Conservation (phyloP, 345 rosid genomes). For the Ceriops tagal region DNA sequence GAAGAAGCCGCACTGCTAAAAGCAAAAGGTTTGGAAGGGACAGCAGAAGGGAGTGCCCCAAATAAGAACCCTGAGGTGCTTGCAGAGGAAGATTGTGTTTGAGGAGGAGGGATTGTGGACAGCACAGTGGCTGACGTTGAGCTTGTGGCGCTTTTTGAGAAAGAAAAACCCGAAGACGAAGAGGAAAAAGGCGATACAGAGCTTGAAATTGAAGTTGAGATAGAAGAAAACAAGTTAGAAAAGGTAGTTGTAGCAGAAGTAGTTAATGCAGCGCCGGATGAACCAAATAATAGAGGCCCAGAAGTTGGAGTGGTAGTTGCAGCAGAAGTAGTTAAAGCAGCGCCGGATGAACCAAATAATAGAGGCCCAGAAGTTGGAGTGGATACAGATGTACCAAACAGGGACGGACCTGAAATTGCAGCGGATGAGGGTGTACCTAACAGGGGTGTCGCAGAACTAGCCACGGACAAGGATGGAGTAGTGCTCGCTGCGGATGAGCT, state of each 20-base stretch:
- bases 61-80: slow-evolving; percentile 1
- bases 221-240: slow-evolving; percentile 18
- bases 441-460: slow-evolving; percentile 17
- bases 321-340: slow-evolving; percentile 24
- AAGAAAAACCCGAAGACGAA: slow-evolving; percentile 47
- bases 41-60: not conserved
- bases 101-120: slow-evolving; percentile 30
- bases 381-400: slow-evolving; percentile 19
- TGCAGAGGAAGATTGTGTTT: slow-evolving; percentile 17
- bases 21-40: not conserved
- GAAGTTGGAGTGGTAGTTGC: slow-evolving; percentile 4
- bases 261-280: slow-evolving; percentile 19
- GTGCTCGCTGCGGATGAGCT: slow-evolving; percentile 13
- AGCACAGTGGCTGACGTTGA: slow-evolving; percentile 23
- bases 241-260: slow-evolving; percentile 23
- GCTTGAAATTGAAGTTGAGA: slow-evolving; percentile 20
- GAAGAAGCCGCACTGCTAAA: slow-evolving; percentile 3
- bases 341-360: slow-evolving; percentile 10
- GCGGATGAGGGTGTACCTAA: slow-evolving; percentile 21
- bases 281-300: slow-evolving; percentile 5
- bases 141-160: slow-evolving; percentile 27
- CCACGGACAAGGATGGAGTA: slow-evolving; percentile 21
- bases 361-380: slow-evolving; percentile 8
- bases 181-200: slow-evolving; percentile 37
- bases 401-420: slow-evolving; percentile 16